phyloP scores from a whole-genome alignment of 495 filamentous ascomycete genomes.

The Tuber umbilicatum region DNA sequence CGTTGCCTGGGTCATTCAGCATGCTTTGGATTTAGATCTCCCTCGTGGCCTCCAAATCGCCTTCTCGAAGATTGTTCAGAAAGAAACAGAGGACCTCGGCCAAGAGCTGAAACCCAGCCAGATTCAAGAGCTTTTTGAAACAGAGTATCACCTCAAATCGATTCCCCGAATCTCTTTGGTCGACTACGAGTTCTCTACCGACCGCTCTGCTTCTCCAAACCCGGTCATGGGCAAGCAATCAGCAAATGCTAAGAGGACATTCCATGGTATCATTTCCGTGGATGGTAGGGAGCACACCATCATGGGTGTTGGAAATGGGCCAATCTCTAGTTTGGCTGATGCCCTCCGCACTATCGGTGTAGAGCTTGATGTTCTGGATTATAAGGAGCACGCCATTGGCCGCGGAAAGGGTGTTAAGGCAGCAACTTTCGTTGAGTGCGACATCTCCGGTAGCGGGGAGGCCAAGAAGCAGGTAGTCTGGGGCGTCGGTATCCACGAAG shows the following conservation, averaged over 20 bases:
- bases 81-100: conserved; percentile 61
- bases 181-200: conserved; percentile 85
- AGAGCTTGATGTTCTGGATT: conserved; percentile 85
- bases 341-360: conserved; percentile 76
- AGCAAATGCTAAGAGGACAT: conserved; percentile 70
- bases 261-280: conserved; percentile 80
- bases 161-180: conserved; percentile 73
- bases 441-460: conserved; percentile 58
- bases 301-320: conserved; percentile 76
- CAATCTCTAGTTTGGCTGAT: conserved; percentile 79
- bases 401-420: conserved; percentile 74
- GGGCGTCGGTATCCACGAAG: conserved; percentile 93
- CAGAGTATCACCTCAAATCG: conserved; percentile 72
- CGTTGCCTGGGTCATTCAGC: conserved; percentile 88
- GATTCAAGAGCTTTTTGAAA: conserved; percentile 78
- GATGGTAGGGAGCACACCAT: conserved; percentile 73
- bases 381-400: conserved; percentile 94
- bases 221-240: conserved; percentile 66
- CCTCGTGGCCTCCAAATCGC: conserved; percentile 88
- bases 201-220: conserved; percentile 70
- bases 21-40: conserved; percentile 80
- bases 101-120: conserved; percentile 78
- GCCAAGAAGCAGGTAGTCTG: conserved; percentile 57
- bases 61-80: conserved; percentile 82
- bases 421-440: conserved; percentile 89